A percentile compares a stretch with the other conserved stretches of the same genome.
Evolutionary conservation across 306 rosid species (phyloP).

Genomic region (Prosopis cineraria): DNA sequence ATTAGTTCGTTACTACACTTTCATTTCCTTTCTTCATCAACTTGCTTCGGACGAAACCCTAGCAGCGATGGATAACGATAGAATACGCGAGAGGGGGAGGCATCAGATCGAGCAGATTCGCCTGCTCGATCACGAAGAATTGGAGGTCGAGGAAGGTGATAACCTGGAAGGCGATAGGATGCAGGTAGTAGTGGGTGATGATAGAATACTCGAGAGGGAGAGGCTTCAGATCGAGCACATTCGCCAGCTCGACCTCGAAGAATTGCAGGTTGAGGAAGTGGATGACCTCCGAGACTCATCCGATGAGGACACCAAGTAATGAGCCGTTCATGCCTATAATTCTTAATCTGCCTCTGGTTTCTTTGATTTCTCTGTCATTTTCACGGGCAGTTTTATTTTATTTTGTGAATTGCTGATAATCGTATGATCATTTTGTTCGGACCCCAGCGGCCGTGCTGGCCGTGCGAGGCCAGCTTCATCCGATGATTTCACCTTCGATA

Average conservation of each 20-base stretch:
- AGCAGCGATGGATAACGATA: conserved; percentile 55
- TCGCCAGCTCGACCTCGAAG: conserved; percentile 87
- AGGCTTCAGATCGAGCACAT: conserved; percentile 87
- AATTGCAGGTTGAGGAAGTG: conserved; percentile 82
- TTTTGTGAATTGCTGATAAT: neutral
- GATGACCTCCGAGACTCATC: conserved; percentile 54
- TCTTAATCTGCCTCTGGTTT: neutral
- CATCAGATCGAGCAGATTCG: conserved; percentile 86
- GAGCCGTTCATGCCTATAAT: neutral
- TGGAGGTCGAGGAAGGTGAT: conserved; percentile 85
- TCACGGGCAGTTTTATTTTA: neutral
- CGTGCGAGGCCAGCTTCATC: conserved; percentile 36
- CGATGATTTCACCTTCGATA: conserved; percentile 52
- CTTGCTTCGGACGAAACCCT: neutral
- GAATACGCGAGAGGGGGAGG: conserved; percentile 69
- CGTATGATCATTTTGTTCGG: conserved; percentile 24
- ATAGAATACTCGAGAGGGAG: conserved; percentile 66
- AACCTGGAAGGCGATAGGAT: neutral
- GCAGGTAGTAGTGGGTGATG: conserved; percentile 51
- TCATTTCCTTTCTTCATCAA: neutral
- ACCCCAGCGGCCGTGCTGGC: conserved; percentile 36
- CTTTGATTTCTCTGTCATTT: conserved; percentile 16
- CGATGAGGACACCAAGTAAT: conserved; percentile 58
- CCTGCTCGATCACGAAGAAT: conserved; percentile 85
- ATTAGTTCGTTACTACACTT: neutral